Conservation (phyloP, 768 basidiomycete species). For the Russula earlei region DNA sequence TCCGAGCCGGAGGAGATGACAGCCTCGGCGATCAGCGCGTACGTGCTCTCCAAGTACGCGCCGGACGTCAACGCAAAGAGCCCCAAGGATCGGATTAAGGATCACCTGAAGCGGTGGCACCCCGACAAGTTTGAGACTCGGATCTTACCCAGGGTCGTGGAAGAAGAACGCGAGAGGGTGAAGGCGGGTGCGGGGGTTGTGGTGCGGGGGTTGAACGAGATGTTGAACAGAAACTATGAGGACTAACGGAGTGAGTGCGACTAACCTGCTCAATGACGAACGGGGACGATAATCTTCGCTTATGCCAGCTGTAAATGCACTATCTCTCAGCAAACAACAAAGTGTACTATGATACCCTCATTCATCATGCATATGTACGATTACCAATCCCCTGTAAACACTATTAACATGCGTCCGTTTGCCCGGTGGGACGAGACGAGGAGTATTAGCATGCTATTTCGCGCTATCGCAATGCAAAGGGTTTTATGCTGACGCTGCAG, state of each 20-base stretch:
- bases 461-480: background rate
- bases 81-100: constrained; percentile 64
- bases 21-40: constrained; percentile 43
- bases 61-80: constrained; percentile 45
- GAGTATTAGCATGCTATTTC: background rate
- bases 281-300: background rate
- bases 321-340: constrained; percentile 15
- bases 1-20: constrained; percentile 53
- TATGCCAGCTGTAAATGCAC: constrained; percentile 13
- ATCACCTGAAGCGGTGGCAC: constrained; percentile 69
- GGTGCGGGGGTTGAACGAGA: constrained; percentile 59
- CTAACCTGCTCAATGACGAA: background rate
- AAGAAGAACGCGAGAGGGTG: constrained; percentile 56
- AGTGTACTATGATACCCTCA: constrained; percentile 21
- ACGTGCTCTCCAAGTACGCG: constrained; percentile 49
- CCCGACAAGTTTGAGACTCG: constrained; percentile 76
- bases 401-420: constrained; percentile 14
- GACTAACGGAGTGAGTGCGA: constrained; percentile 20
- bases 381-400: constrained; percentile 16
- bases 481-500: background rate
- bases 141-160: constrained; percentile 51
- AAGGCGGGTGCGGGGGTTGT: constrained; percentile 66
- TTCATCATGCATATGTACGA: constrained; percentile 22
- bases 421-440: background rate
- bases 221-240: constrained; percentile 39